A percentile compares a stretch with the other conserved stretches of the same genome.
phyloP scores from a whole-genome alignment of 306 rosid species.

The Gastrolobium villosum region DNA sequence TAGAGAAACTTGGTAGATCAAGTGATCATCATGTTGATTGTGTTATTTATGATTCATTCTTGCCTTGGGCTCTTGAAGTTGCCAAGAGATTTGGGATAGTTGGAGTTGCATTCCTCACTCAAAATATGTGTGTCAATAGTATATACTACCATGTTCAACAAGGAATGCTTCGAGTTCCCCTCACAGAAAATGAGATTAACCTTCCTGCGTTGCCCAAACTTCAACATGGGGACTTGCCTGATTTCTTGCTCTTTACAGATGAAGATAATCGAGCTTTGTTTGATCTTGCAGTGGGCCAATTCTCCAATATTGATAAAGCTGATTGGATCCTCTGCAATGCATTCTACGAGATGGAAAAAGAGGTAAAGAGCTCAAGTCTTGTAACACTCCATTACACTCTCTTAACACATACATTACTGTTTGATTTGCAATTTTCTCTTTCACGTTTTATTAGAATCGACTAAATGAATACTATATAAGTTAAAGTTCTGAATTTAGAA shows the following conservation, averaged over 20 bases:
- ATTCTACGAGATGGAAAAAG: slow-evolving; percentile 49
- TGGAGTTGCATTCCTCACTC: slow-evolving; percentile 46
- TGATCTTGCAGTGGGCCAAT: slow-evolving; percentile 37
- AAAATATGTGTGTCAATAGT: slow-evolving; percentile 42
- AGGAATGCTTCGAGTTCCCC: slow-evolving; percentile 45
- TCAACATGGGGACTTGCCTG: slow-evolving; percentile 46
- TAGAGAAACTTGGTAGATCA: slow-evolving; percentile 28
- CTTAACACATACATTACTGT: no score
- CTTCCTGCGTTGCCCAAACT: slow-evolving; percentile 49
- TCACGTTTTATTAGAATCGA: no score
- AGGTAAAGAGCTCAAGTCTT: slow-evolving; percentile 37
- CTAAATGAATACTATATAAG: no score
- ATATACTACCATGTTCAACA: slow-evolving; percentile 37
- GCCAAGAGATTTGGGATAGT: slow-evolving; percentile 49
- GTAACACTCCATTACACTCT: no score
- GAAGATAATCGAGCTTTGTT: not conserved
- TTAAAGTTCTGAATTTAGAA: no score
- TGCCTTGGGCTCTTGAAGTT: slow-evolving; percentile 59
- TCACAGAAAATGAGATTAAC: slow-evolving; percentile 23
- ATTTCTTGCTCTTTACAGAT: slow-evolving; percentile 31
- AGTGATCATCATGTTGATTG: slow-evolving; percentile 42
- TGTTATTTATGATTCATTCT: slow-evolving; percentile 53
- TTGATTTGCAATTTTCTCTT: not conserved
- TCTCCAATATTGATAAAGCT: slow-evolving; percentile 43
- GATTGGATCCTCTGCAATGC: slow-evolving; percentile 47